Conservation (phyloP, 495 filamentous ascomycete species). For the Aspergillus mulundensis region DNA sequence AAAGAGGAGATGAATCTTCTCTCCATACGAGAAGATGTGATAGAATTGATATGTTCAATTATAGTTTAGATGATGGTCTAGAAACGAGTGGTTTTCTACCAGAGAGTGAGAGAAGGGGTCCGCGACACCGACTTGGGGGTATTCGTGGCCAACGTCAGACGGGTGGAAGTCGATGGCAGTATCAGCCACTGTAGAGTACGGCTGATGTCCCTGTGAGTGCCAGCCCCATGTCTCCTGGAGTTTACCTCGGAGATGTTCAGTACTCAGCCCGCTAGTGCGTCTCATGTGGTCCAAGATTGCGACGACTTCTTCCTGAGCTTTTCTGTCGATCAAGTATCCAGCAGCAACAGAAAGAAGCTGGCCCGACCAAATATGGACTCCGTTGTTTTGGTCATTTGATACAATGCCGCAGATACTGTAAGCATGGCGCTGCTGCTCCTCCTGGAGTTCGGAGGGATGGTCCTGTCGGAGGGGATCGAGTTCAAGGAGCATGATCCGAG, state of each 20-base stretch:
- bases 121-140: neutral
- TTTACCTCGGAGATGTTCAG: slow-evolving; percentile 62
- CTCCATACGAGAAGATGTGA: too few relatives aligned
- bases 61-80: neutral
- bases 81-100: neutral
- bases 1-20: too few relatives aligned
- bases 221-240: slow-evolving; percentile 78
- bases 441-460: slow-evolving; percentile 55
- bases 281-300: slow-evolving; percentile 68
- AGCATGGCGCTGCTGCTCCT: slow-evolving; percentile 65
- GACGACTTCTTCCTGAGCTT: slow-evolving; percentile 82
- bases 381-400: slow-evolving; percentile 76
- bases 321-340: slow-evolving; percentile 61
- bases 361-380: slow-evolving; percentile 70
- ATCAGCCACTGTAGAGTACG: slow-evolving; percentile 21
- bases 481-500: slow-evolving; percentile 74
- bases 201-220: slow-evolving; percentile 36
- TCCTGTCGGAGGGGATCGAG: slow-evolving; percentile 65
- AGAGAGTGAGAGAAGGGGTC: neutral
- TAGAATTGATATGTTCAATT: neutral
- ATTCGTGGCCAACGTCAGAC: slow-evolving; percentile 8
- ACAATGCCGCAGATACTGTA: slow-evolving; percentile 83
- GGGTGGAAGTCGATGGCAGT: slow-evolving; percentile 21
- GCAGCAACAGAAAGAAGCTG: slow-evolving; percentile 75
- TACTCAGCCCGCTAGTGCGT: slow-evolving; percentile 74